Evolutionary conservation across 2,329 filamentous ascomycete genomes (phyloP).

Genomic region (Curvularia verruculosa): DNA sequence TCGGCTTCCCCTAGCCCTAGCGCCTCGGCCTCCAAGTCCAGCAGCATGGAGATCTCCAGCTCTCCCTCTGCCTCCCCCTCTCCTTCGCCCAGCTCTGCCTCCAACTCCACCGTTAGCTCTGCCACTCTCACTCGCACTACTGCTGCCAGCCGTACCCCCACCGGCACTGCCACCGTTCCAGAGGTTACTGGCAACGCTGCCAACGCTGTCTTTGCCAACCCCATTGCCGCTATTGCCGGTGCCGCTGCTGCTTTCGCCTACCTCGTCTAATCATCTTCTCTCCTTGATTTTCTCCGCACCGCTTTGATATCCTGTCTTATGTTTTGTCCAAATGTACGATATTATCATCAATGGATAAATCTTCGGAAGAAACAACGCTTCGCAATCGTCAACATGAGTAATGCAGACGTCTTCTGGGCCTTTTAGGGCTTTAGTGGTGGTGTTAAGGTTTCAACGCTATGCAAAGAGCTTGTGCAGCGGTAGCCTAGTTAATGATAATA

Average conservation of each 20-base stretch:
- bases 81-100: constrained; percentile 17
- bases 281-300: background rate
- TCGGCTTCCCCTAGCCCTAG: too few relatives aligned
- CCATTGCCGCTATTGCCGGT: constrained; percentile 50
- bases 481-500: constrained; percentile 23
- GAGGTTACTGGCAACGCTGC: constrained; percentile 32
- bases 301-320: constrained; percentile 7
- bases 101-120: constrained; percentile 37
- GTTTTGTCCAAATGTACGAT: constrained; percentile 18
- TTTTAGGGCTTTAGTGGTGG: constrained; percentile 3
- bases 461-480: constrained; percentile 34
- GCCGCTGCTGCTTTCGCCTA: constrained; percentile 51
- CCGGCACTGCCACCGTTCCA: constrained; percentile 20
- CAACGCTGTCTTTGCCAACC: constrained; percentile 43
- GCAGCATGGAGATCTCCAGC: constrained; percentile 29
- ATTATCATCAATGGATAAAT: constrained; percentile 28
- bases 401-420: constrained; percentile 8
- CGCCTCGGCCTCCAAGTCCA: constrained; percentile 2
- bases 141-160: constrained; percentile 20
- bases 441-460: constrained; percentile 19
- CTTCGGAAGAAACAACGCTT: constrained; percentile 1
- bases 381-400: constrained; percentile 18
- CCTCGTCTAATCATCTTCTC: constrained; percentile 41
- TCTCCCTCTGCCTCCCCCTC: constrained; percentile 28
- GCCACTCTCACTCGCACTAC: constrained; percentile 32